Base-by-base conservation (phyloP, 140 eudicot genomes). In the Ambrosia hybrid region DNA sequence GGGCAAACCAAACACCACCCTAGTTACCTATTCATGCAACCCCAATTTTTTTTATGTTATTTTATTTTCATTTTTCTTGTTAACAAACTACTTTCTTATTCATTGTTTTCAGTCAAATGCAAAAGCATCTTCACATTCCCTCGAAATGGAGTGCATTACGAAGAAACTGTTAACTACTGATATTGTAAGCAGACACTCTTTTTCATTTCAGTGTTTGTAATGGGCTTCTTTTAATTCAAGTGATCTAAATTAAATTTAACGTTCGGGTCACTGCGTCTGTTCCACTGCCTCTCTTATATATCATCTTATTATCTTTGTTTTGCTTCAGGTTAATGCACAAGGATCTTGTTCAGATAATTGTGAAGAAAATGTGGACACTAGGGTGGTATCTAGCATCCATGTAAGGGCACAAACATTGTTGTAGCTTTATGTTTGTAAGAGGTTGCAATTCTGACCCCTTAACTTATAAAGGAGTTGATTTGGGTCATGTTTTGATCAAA, bases 281-380 rank as follows among this genome's bases (percentile, higher is more conserved):
- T 51, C 7, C 52, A 4, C 53, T 13, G 12, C 52, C 36, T 73
- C 14, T 21, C 30, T 21, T 21, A 21, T 21, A 21, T 21, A 6
- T 39, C 3, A 65, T 38, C 57, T 74, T 38, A 53, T 52, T 65
- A 13, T 52, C 10, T 38, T 55, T 53, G 16, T 3, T 51, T 64
- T 13, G 16, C 49, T 57, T 79, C 70, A 79, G 78, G 39, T 58
- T 56, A 63, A 65, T 46, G 48, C 5, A 51, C 72, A 62, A 51
- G 71, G 58, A 13, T 49, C 72, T 21, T 79, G 67, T 41, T 73
- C 65, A 67, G 38, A 59, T 65, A 33, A 37, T 37, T 21, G 63
- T 41, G 67, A 73, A 51, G 61, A 46, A 49, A 46, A 51, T 21
- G 30, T 21, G 30, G 30, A 21, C 30, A 21, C 30, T 21, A 21